Evolutionary conservation across 345 rosid genomes (phyloP).

Genomic region (Salix udensis): DNA sequence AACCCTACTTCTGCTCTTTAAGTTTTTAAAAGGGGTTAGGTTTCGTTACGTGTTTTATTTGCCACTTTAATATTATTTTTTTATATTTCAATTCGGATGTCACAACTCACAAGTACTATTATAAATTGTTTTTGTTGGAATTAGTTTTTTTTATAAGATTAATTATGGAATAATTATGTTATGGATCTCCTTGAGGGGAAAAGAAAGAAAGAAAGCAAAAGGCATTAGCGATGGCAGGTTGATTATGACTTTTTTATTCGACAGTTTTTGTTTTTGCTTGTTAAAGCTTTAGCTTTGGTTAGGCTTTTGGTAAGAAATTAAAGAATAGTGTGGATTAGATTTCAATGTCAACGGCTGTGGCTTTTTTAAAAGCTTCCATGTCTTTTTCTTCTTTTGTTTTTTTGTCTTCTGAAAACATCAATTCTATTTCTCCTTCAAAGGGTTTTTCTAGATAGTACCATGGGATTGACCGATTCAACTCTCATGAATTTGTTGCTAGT

Average conservation of each 20-base stretch:
- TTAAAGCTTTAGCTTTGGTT: not conserved
- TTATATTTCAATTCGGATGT: not conserved
- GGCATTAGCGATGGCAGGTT: not conserved
- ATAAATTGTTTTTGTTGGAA: not conserved
- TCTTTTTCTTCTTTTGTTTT: too few species aligned
- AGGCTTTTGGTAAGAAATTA: not conserved
- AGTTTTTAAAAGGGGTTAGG: not conserved
- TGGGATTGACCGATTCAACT: too few species aligned
- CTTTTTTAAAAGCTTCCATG: not conserved
- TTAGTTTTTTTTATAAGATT: not conserved
- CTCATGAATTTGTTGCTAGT: too few species aligned
- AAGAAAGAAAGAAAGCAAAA: not conserved
- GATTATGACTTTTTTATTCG: not conserved
- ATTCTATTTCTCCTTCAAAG: too few species aligned
- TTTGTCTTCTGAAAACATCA: not conserved
- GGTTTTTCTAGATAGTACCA: too few species aligned
- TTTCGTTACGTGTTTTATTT: not conserved
- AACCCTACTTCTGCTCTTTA: not conserved
- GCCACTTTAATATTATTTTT: not conserved
- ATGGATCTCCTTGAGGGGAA: too few species aligned
- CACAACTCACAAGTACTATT: not conserved
- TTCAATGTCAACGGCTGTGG: constrained; percentile 27
- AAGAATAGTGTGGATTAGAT: constrained; percentile 13
- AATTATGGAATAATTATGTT: not conserved
- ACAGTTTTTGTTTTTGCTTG: not conserved